Base-by-base conservation (phyloP, 2,329 filamentous ascomycete genomes). In the Fusarium sp. region DNA sequence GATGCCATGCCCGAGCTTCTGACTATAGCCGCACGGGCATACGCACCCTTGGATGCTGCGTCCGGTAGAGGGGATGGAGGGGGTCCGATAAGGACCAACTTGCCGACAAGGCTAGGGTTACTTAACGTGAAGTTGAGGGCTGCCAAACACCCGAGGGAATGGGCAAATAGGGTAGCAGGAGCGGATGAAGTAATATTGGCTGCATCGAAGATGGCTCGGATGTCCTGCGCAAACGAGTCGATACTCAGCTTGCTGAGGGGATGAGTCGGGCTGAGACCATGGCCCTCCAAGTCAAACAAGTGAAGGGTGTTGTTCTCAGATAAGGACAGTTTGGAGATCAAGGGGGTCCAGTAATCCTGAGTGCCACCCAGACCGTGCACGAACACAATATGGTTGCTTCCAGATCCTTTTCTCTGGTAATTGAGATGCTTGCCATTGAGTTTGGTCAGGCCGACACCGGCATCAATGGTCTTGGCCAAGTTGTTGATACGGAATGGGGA, bases 331-430 rank as follows among this genome's bases (percentile, higher is more conserved):
- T 73, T 67, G 1, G 78, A 65, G 27, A 86, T 78, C 9, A 88
- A 72, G 0, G 87, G 85, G 0, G 73, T 76, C 73, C 81, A 88
- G 70, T 78, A 83, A 6, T 82, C 79, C 5, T 78, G 78, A 2
- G 80, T 84, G 4, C 82, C 83, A 6, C 86, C 86, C 1, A 89
- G 79, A 8, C 87, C 87, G 65, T 89, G 87, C n/a, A 89, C 76
- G 66, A 88, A 88, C 25, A 88, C 75, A 9, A 86, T 75, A 2
- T 58, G 45, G 20, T 51, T 43, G 9, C 4, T 25, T 9, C 55
- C 55, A 16, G 45, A 58, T 18, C 55, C 55, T 12, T 43, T 4
- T 18, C 20, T 43, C 18, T 58, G 22, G 16, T 58, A 51, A 22
- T 58, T 51, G 3, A 58, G 34, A 25, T n/a, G 8, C 27, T 58